Evolutionary conservation across 768 basidiomycete genomes (phyloP).

Genomic region (Amanita rubescens): DNA sequence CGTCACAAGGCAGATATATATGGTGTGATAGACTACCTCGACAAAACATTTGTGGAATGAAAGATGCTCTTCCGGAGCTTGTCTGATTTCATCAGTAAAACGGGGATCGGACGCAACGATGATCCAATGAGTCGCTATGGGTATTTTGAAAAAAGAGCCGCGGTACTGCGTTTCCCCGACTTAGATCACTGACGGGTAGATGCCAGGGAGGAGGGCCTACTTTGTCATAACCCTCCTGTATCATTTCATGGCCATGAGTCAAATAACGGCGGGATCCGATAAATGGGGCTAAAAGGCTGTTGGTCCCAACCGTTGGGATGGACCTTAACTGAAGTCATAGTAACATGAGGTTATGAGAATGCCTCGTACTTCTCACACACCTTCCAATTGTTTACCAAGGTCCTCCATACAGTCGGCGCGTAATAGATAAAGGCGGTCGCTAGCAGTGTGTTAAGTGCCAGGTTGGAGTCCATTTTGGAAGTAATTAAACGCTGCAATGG

Average conservation of each 20-base stretch:
- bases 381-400: neutral
- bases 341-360: neutral
- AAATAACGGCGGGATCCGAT: slow-evolving; percentile 21
- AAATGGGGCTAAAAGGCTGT: slow-evolving; percentile 25
- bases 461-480: neutral
- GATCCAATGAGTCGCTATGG: slow-evolving; percentile 36
- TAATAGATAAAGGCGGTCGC: neutral
- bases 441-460: neutral
- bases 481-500: too few species aligned
- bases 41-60: slow-evolving; percentile 31
- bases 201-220: slow-evolving; percentile 9
- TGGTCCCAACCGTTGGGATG: slow-evolving; percentile 32
- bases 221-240: slow-evolving; percentile 28
- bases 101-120: slow-evolving; percentile 32
- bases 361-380: neutral
- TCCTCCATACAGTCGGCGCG: neutral
- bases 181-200: neutral
- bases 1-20: neutral
- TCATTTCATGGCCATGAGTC: slow-evolving; percentile 15
- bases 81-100: slow-evolving; percentile 39
- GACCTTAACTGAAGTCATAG: slow-evolving; percentile 13
- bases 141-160: slow-evolving; percentile 32
- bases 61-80: slow-evolving; percentile 35
- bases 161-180: slow-evolving; percentile 13
- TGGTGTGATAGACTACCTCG: slow-evolving; percentile 9